Percentiles rank a stretch among this genome's conserved stretches.
Conservation (phyloP, 176 grass and related monocot species). For the Tillandsia fasciculata region DNA sequence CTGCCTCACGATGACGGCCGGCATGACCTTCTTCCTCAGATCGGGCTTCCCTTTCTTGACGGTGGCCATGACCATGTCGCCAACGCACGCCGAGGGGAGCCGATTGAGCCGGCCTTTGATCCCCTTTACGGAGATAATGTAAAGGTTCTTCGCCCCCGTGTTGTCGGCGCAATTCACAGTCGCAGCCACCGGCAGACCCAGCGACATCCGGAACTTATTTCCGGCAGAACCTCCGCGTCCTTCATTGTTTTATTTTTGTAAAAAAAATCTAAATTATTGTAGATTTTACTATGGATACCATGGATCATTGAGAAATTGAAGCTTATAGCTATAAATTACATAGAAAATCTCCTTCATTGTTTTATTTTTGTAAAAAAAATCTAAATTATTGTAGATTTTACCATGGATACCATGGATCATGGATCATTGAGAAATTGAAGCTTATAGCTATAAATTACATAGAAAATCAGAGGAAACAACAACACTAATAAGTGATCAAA, state of each 20-base stretch:
- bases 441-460: background rate
- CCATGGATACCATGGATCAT: background rate
- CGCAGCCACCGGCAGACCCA: conserved; percentile 80
- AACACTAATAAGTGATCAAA: too few relatives aligned
- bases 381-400: background rate
- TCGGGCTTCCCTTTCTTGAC: conserved; percentile 97
- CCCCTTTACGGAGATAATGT: conserved; percentile 83
- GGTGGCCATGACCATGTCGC: conserved; percentile 96
- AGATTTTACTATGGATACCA: background rate
- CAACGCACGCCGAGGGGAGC: conserved; percentile 79
- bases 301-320: background rate
- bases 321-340: background rate
- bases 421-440: background rate
- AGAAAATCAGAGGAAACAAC: too few relatives aligned
- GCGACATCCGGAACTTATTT: conserved; percentile 94
- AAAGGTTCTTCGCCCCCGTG: conserved; percentile 69
- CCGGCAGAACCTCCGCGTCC: conserved; percentile 76
- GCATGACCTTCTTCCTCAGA: conserved; percentile 97
- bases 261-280: background rate
- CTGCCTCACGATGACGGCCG: conserved; percentile 86
- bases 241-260: conserved; percentile 4
- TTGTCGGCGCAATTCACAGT: conserved; percentile 83
- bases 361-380: background rate
- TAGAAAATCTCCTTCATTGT: conserved; percentile 20
- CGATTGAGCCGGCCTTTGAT: conserved; percentile 69